Evolutionary conservation across 305 asterid genomes (phyloP), one percentile per base, ranked within the genome.

Genomic region (Fraxinus paxiana): DNA sequence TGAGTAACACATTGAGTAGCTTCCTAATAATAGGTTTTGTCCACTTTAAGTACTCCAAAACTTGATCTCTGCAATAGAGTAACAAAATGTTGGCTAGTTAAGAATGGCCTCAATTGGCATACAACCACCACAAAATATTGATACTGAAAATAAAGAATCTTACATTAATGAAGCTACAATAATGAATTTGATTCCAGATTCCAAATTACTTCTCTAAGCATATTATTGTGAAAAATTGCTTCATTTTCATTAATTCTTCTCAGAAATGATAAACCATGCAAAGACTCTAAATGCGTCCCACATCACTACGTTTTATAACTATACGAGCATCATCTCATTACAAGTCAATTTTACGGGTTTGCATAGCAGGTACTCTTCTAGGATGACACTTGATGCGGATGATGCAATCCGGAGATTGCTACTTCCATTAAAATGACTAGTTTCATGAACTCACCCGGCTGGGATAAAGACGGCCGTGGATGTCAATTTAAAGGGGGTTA

Each of bases 1-100:
- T 56, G 5, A 91, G 84, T 34, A 91, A 54, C 51, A 84, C 72
- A 31, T 84, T 74, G 5, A 89, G 87, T 17, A 88, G 84, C 85
- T 80, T 89, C 43, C 61, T 80, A 31, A 87, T 83, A 15, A 91
- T 33, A 22, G 90, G 93, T 70, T 82, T 85, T 72, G 80, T 80
- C 83, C 82, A 33, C 83, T 86, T 89, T 79, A 88, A 51, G 85
- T 87, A 88, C 76, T 88, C 92, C 82, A 85, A 28, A 22, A 88
- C 89, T 71, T 78, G 86, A 76, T 83, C 87, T 75, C 92, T 87
- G 77, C 54, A 63, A 51, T 38, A n/a, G 48, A n/a, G 48, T 5
- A 28, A 54, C 28, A 43, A 65, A 31, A 65, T 65, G 48, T 30
- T 43, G 48, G 35, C 61, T 31, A 41, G 1, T 6, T 3, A 1